Conservation (phyloP, 163 green algal species). For the Scenedesmus sp. region DNA sequence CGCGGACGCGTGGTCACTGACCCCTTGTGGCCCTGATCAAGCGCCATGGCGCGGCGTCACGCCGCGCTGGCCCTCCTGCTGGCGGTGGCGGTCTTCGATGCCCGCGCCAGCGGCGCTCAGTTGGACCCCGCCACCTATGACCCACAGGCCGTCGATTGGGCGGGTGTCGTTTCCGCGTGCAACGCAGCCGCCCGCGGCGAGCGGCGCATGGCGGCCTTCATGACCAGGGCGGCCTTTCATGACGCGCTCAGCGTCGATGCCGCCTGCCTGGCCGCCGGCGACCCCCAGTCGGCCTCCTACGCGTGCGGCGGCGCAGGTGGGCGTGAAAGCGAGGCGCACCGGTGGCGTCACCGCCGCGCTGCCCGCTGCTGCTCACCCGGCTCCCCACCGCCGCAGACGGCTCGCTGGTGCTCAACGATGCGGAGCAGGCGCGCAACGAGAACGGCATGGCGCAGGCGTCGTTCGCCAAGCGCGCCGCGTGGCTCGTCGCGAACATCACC, state of each 20-base stretch:
- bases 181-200: background rate
- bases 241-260: background rate
- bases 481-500: background rate
- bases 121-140: too few relatives aligned
- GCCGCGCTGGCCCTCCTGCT: too few relatives aligned
- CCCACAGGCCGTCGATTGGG: too few relatives aligned
- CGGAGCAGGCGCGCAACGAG: constrained; percentile 1
- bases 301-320: background rate
- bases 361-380: background rate
- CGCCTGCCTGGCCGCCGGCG: background rate
- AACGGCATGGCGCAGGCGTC: background rate
- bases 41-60: too few relatives aligned
- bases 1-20: too few relatives aligned
- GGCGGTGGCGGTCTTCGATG: too few relatives aligned
- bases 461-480: background rate
- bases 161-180: background rate
- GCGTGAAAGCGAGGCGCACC: background rate
- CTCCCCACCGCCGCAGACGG: background rate
- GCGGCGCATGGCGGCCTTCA: constrained; percentile 1
- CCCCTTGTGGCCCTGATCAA: too few relatives aligned
- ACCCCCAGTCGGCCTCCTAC: background rate
- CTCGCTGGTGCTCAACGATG: constrained; percentile 4
- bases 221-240: background rate
- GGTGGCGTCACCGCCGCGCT: background rate
- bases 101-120: too few relatives aligned